Evolutionary conservation across 176 grass and related monocot genomes (phyloP).

Genomic region (Metroxylon sagu): DNA sequence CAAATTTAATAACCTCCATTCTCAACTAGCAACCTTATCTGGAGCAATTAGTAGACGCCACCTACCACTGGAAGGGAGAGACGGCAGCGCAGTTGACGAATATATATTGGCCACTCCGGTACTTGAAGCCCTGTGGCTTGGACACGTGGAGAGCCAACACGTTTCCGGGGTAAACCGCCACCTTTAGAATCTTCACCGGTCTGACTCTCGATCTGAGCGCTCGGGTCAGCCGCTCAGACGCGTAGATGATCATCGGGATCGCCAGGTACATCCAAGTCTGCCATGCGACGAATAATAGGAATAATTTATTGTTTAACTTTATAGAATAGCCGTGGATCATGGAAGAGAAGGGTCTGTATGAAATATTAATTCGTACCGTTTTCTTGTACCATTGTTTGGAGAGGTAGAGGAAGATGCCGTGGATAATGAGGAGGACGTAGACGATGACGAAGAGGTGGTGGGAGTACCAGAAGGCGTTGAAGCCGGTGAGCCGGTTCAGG

Average conservation of each 20-base stretch:
- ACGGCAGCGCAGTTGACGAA: conserved; percentile 94
- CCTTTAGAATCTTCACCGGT: conserved; percentile 76
- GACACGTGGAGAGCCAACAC: conserved; percentile 74
- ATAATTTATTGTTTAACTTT: too few relatives aligned
- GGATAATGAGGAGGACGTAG: conserved; percentile 79
- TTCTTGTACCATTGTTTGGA: conserved; percentile 72
- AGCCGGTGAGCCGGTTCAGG: conserved; percentile 58
- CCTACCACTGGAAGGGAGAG: conserved; percentile 84
- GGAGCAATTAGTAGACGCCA: background rate
- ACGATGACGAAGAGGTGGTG: conserved; percentile 90
- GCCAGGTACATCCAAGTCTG: conserved; percentile 96
- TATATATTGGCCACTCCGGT: conserved; percentile 83
- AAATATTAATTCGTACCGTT: conserved; percentile 26
- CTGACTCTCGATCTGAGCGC: conserved; percentile 66
- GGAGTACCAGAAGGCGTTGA: conserved; percentile 99
- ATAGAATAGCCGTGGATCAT: too few relatives aligned
- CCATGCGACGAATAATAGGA: too few relatives aligned
- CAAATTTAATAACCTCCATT: too few relatives aligned
- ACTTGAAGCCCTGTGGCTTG: conserved; percentile 71
- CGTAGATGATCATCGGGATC: conserved; percentile 57
- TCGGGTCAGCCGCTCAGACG: conserved; percentile 47
- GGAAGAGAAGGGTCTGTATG: background rate
- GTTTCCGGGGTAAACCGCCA: conserved; percentile 80
- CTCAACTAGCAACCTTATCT: too few relatives aligned
- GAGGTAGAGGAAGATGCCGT: conserved; percentile 71